A percentile compares a stretch with the other conserved stretches of the same genome.
phyloP scores from a whole-genome alignment of 2,329 filamentous ascomycete genomes.

The Pestalotiopsis fici region DNA sequence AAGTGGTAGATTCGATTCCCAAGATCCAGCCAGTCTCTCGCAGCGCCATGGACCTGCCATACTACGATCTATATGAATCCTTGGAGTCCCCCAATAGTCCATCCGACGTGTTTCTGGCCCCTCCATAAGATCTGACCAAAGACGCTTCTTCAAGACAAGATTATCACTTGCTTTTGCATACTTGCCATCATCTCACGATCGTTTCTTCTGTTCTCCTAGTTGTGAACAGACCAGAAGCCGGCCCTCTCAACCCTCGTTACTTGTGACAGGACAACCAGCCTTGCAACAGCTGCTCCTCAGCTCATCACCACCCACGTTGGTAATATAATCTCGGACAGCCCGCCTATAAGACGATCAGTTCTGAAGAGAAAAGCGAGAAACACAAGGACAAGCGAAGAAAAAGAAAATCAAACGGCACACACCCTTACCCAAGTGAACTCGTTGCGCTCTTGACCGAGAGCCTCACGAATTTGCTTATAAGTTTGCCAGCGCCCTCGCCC shows the following conservation, averaged over 20 bases:
- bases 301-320: not conserved
- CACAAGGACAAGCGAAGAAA: slow-evolving; percentile 1
- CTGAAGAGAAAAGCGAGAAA: slow-evolving; percentile 5
- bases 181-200: slow-evolving; percentile 8
- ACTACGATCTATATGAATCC: slow-evolving; percentile 23
- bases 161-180: slow-evolving; percentile 2
- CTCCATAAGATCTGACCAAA: slow-evolving; percentile 13
- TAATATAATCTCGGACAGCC: not conserved
- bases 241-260: not conserved
- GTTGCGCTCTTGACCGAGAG: not conserved
- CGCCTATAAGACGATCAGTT: slow-evolving; percentile 11
- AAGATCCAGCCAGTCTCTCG: slow-evolving; percentile 9
- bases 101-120: slow-evolving; percentile 19
- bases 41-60: too few species aligned
- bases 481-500: not conserved
- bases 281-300: not conserved
- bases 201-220: slow-evolving; percentile 4
- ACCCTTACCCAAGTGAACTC: not conserved
- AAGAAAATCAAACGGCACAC: not conserved
- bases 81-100: slow-evolving; percentile 22
- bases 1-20: not conserved
- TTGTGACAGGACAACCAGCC: not conserved
- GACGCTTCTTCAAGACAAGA: not conserved
- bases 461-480: not conserved
- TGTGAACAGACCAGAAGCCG: slow-evolving; percentile 1